Evolutionary conservation across 306 rosid genomes (phyloP), one percentile per base, ranked within the genome.

Genomic region (Rosa lucieae): DNA sequence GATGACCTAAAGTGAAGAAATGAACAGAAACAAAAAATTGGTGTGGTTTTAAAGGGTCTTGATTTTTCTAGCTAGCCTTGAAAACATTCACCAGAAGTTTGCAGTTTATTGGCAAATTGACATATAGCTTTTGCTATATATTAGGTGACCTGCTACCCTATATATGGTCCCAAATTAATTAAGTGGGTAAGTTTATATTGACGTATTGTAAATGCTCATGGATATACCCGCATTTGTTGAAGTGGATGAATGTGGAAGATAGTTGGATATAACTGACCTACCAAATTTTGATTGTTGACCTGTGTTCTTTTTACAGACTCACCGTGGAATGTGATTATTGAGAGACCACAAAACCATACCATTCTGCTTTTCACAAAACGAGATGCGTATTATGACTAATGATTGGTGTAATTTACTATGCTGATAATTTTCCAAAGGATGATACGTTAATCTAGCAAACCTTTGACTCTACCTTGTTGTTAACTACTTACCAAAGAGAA

Each of bases 141-240:
- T 67, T 3, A 56, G 13, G 4, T 43, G 21, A 35, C 35, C 67
- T 56, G 51, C 67, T 55, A 40, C 69, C 75, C 69, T 55, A 53
- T 53, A 14, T 68, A 26, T 56, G 76, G 76, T 18, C 76, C 76
- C 81, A 26, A 37, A 66, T 37, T 66, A 17, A 29, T 20, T 13
- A 18, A 29, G 58, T 26, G 37, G 12, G 70, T 44, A 32, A 26
- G 70, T 69, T 70, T 23, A 10, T 78, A 11, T 58, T 37, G 70
- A 6, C 7, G 44, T 44, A 7, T 65, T 29, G 43, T 58, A 78
- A 58, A 47, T 70, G 47, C 71, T 44, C 4, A 18, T 70, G 15
- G 37, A 32, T 32, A 32, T 32, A 2, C 44, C 39, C n/a, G 61
- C 17, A 29, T 44, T 70, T 13, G 48, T 68, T 70, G 46, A 66